A percentile compares a stretch with the other conserved stretches of the same genome.
Evolutionary conservation across 225 moss, liverwort and hornwort species (phyloP).

Genomic region (Physcomitrellopsis africana): DNA sequence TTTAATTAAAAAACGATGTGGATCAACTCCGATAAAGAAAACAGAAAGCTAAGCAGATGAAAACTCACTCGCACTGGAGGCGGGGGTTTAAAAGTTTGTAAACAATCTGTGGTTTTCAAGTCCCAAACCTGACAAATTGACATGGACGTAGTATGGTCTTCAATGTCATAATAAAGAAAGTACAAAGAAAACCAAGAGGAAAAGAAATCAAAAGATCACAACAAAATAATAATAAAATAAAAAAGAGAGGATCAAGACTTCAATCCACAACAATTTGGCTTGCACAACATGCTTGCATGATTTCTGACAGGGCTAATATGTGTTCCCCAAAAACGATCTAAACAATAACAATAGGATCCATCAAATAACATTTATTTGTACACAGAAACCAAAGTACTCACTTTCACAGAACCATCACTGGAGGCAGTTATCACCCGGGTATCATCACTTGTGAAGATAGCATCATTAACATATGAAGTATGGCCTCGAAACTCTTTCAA

Average conservation of each 20-base stretch:
- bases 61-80: slow-evolving; percentile 85
- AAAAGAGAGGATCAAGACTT: not conserved
- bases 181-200: not conserved
- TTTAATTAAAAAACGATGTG: not conserved
- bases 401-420: slow-evolving; percentile 98
- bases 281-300: not conserved
- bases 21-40: not conserved
- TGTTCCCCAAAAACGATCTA: not conserved
- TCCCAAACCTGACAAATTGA: slow-evolving; percentile 87
- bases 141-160: not conserved
- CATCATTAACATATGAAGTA: slow-evolving; percentile 92
- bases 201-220: not conserved
- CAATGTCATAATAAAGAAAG: not conserved
- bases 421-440: slow-evolving; percentile 92
- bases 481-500: slow-evolving; percentile 98
- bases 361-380: not conserved
- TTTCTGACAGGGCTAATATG: slow-evolving; percentile 4
- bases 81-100: slow-evolving; percentile 97
- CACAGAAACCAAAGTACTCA: slow-evolving; percentile 40
- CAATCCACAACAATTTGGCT: not conserved
- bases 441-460: slow-evolving; percentile 91
- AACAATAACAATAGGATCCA: not conserved
- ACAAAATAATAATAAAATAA: not conserved
- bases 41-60: not conserved
- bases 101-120: slow-evolving; percentile 85